phyloP scores from a whole-genome alignment of 495 filamentous ascomycete species.

The Xylaria acuta region DNA sequence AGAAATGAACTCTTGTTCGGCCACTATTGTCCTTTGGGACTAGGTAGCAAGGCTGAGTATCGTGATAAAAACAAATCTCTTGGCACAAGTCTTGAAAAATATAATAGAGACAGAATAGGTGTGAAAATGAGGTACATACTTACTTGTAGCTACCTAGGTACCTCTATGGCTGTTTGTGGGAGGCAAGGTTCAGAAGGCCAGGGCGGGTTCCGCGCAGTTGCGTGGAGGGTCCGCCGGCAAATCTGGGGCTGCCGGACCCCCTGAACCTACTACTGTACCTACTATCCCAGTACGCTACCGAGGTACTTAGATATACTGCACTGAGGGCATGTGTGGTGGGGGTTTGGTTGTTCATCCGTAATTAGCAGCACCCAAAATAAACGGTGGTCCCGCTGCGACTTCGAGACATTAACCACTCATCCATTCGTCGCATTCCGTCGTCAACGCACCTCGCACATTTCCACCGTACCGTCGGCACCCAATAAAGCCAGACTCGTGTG shows the following conservation, averaged over 20 bases:
- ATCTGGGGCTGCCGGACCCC: neutral
- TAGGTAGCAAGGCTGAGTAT: neutral
- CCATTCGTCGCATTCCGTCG: constrained; percentile 19
- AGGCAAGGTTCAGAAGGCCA: constrained; percentile 1
- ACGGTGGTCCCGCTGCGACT: neutral
- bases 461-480: neutral
- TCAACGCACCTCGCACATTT: constrained; percentile 15
- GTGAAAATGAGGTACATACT: neutral
- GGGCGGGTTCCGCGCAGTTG: constrained; percentile 9
- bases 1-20: neutral
- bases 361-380: neutral
- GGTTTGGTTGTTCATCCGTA: neutral
- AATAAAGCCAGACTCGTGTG: constrained; percentile 3
- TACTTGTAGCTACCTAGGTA: neutral
- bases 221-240: constrained; percentile 1
- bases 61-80: neutral
- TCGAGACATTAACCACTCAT: constrained; percentile 15
- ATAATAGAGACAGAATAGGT: too few species aligned
- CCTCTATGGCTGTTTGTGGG: neutral
- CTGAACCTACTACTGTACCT: too few species aligned
- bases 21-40: neutral
- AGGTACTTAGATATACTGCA: too few species aligned
- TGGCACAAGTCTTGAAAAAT: neutral
- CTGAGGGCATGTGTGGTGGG: constrained; percentile 1
- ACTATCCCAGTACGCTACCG: neutral